phyloP scores from a whole-genome alignment of 768 basidiomycete species.

The Imleria badia region DNA sequence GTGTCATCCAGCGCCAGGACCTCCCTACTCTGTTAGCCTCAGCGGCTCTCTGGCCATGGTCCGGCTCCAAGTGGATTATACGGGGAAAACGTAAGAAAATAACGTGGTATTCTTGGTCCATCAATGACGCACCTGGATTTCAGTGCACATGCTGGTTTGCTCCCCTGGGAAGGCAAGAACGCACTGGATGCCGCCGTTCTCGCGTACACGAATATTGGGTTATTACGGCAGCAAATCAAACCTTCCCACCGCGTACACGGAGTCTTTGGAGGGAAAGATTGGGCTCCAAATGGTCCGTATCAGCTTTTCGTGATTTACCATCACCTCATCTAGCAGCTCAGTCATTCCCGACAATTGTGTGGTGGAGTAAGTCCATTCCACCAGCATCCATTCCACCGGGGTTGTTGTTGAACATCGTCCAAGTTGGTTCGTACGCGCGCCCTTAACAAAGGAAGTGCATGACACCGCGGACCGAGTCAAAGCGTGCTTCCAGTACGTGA shows the following conservation, averaged over 20 bases:
- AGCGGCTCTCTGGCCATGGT: constrained; percentile 64
- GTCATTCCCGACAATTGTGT: constrained; percentile 84
- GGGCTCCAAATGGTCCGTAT: constrained; percentile 67
- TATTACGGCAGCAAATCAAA: constrained; percentile 77
- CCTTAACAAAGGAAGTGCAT: constrained; percentile 59
- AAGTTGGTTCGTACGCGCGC: constrained; percentile 75
- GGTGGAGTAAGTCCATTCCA: constrained; percentile 49
- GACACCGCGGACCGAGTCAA: constrained; percentile 57
- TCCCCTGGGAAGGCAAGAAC: constrained; percentile 84
- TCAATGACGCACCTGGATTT: neutral
- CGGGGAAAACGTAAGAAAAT: constrained; percentile 63
- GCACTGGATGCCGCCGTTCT: constrained; percentile 86
- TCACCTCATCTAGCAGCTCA: constrained; percentile 25
- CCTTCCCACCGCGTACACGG: constrained; percentile 82
- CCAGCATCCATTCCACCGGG: neutral
- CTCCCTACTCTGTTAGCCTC: constrained; percentile 64
- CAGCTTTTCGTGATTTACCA: neutral
- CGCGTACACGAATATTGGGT: constrained; percentile 76
- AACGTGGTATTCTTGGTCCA: neutral
- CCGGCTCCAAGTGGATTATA: constrained; percentile 60
- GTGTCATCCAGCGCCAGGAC: constrained; percentile 84
- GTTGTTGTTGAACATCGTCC: neutral
- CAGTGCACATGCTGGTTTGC: constrained; percentile 75
- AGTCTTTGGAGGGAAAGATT: constrained; percentile 71
- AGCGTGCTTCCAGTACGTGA: constrained; percentile 69